phyloP scores from a whole-genome alignment of 768 basidiomycete genomes.

The Suillus spraguei region DNA sequence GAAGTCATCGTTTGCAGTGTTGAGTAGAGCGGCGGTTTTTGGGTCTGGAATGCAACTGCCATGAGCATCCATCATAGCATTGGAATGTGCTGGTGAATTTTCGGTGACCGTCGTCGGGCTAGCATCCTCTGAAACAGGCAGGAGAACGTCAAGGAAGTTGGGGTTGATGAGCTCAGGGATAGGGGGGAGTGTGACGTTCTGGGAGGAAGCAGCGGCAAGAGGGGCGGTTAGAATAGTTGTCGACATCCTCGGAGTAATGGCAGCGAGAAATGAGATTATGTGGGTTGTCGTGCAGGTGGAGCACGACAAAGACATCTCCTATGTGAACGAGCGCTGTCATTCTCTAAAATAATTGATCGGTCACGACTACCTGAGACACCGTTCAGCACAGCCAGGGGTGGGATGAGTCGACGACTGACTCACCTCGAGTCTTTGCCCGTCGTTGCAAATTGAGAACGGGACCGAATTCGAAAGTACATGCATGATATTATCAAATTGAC shows the following conservation, averaged over 20 bases:
- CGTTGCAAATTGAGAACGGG: not conserved
- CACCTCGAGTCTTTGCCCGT: not conserved
- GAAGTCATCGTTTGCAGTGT: too few species aligned
- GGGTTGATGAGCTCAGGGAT: slow-evolving; percentile 61
- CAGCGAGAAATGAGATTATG: too few species aligned
- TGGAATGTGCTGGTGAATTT: slow-evolving; percentile 23
- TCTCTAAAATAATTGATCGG: not conserved
- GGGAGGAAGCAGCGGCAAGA: slow-evolving; percentile 33
- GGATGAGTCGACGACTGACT: slow-evolving; percentile 2
- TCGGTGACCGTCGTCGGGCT: slow-evolving; percentile 6
- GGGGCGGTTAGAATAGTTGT: slow-evolving; percentile 5
- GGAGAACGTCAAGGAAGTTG: slow-evolving; percentile 56
- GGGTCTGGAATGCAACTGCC: too few species aligned
- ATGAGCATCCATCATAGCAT: slow-evolving; percentile 62
- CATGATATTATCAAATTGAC: not conserved
- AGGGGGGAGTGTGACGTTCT: slow-evolving; percentile 52
- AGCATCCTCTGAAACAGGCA: slow-evolving; percentile 36
- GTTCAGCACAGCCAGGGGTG: not conserved
- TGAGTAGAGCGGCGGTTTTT: too few species aligned
- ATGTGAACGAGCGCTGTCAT: not conserved
- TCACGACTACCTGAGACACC: not conserved
- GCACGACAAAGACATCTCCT: not conserved
- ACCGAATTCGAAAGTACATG: not conserved
- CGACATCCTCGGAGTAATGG: slow-evolving; percentile 6
- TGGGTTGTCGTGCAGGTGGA: not conserved